phyloP scores from a whole-genome alignment of 352 stramenopile genomes.

The Pythium periplocum region DNA sequence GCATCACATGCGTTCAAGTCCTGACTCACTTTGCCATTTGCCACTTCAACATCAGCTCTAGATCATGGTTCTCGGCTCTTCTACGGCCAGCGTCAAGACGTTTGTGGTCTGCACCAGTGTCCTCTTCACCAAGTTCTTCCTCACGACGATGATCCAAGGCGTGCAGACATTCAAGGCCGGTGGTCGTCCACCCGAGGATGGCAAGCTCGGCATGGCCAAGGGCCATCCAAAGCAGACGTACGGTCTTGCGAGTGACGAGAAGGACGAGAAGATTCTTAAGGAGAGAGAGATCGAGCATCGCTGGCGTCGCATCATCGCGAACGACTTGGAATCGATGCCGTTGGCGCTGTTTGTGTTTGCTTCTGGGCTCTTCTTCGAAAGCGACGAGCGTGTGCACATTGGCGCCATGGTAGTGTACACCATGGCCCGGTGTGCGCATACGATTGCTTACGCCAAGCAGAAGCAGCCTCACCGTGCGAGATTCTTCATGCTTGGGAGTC shows the following conservation, averaged over 20 bases:
- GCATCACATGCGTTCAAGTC: too few relatives aligned
- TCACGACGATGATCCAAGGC: conserved; percentile 38
- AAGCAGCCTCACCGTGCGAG: conserved; percentile 17
- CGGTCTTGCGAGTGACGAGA: conserved; percentile 22
- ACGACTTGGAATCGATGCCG: conserved; percentile 35
- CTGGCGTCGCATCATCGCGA: conserved; percentile 31
- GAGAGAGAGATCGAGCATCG: conserved; percentile 27
- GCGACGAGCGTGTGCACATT: conserved; percentile 17
- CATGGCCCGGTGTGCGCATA: conserved; percentile 24
- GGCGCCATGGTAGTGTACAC: conserved; percentile 26
- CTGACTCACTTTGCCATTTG: background rate
- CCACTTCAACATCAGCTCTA: background rate
- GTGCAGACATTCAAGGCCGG: conserved; percentile 38
- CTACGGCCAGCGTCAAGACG: conserved; percentile 13
- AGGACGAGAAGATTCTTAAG: conserved; percentile 29
- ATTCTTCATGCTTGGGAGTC: conserved; percentile 14
- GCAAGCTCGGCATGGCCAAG: conserved; percentile 5
- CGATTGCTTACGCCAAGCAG: conserved; percentile 30
- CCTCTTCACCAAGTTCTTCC: conserved; percentile 62
- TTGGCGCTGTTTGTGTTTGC: conserved; percentile 25
- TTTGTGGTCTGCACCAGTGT: conserved; percentile 34
- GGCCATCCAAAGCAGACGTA: conserved; percentile 32
- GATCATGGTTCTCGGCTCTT: conserved; percentile 3
- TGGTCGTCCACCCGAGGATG: conserved; percentile 38
- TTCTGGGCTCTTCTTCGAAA: conserved; percentile 12